Conservation (phyloP, 2,329 filamentous ascomycete genomes). For the Xylariaceae sp. region DNA sequence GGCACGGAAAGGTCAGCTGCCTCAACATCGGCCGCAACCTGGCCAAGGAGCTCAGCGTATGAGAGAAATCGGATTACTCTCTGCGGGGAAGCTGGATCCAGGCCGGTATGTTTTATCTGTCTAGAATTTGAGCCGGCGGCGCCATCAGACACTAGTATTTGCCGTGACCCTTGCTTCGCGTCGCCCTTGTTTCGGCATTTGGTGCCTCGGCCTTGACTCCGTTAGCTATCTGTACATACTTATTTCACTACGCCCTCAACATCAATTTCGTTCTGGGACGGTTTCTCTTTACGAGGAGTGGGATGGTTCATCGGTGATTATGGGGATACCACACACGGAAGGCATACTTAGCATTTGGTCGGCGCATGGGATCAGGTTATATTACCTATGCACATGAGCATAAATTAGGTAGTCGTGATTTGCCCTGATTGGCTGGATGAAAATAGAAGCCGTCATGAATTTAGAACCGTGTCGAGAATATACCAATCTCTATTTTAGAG, state of each 20-base stretch:
- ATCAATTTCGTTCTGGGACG: slow-evolving; percentile 18
- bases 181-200: slow-evolving; percentile 8
- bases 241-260: slow-evolving; percentile 15
- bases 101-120: slow-evolving; percentile 74
- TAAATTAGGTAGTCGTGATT: slow-evolving; percentile 1
- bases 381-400: slow-evolving; percentile 6
- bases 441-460: neutral
- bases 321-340: slow-evolving; percentile 27
- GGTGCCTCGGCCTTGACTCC: neutral
- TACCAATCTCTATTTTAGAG: too few relatives aligned
- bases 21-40: slow-evolving; percentile 60
- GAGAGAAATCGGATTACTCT: slow-evolving; percentile 82
- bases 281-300: slow-evolving; percentile 16
- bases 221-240: slow-evolving; percentile 25
- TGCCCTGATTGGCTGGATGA: neutral
- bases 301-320: slow-evolving; percentile 22
- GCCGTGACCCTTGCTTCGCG: neutral
- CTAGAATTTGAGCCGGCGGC: slow-evolving; percentile 33
- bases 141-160: slow-evolving; percentile 18
- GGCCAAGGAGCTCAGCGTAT: slow-evolving; percentile 91
- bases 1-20: slow-evolving; percentile 61
- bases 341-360: slow-evolving; percentile 27
- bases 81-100: slow-evolving; percentile 71
- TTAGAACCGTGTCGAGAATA: neutral
- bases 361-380: slow-evolving; percentile 20